Evolutionary conservation across 2,329 filamentous ascomycete genomes (phyloP).

Genomic region (Phaeoacremonium minimum): DNA sequence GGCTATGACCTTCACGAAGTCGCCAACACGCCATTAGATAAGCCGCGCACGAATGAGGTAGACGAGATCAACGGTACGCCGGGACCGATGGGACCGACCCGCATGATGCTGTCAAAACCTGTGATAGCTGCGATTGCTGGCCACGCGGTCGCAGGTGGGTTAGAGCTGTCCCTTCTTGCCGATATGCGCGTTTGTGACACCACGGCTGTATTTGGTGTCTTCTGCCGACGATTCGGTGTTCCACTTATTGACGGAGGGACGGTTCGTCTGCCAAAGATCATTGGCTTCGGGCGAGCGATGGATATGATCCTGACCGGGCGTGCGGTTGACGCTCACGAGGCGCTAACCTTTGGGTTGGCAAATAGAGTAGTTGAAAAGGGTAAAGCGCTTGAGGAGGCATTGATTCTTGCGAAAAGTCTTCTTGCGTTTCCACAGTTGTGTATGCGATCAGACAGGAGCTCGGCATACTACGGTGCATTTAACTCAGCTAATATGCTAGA

Average conservation of each 20-base stretch:
- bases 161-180: constrained; percentile 47
- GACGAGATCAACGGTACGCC: not conserved
- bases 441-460: constrained; percentile 44
- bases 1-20: constrained; percentile 47
- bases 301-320: constrained; percentile 55
- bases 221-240: constrained; percentile 48
- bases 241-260: constrained; percentile 47
- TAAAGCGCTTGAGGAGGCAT: constrained; percentile 42
- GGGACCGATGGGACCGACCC: constrained; percentile 48
- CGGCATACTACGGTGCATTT: constrained; percentile 45
- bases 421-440: constrained; percentile 45
- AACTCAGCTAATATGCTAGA: constrained; percentile 43
- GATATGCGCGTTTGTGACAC: constrained; percentile 51
- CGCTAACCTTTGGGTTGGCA: constrained; percentile 45
- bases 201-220: constrained; percentile 49
- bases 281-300: constrained; percentile 47
- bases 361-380: constrained; percentile 48
- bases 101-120: constrained; percentile 45
- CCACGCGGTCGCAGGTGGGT: constrained; percentile 48
- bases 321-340: constrained; percentile 41
- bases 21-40: constrained; percentile 14
- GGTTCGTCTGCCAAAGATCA: constrained; percentile 42
- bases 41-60: too few relatives aligned
- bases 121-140: constrained; percentile 47
- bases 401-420: constrained; percentile 38